Evolutionary conservation across 805 yeast species (phyloP).

Genomic region (Wickerhamiella sergipiensis): DNA sequence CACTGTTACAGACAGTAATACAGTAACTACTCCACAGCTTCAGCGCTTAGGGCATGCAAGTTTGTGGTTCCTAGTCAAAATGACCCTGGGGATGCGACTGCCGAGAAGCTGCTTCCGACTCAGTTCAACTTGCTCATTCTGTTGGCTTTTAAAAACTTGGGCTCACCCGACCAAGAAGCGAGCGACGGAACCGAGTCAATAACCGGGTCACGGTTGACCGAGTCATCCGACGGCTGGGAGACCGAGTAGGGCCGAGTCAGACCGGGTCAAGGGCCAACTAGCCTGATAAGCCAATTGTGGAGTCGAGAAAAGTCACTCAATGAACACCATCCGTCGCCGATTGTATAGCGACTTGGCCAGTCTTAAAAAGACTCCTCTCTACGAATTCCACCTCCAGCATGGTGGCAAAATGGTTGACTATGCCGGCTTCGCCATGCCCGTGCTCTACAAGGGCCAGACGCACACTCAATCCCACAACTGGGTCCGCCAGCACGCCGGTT

Average conservation of each 20-base stretch:
- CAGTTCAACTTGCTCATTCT: too few relatives aligned
- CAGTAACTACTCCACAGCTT: too few relatives aligned
- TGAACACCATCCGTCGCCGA: constrained; percentile 1
- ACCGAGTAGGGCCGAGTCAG: not conserved
- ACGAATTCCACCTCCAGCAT: constrained; percentile 59
- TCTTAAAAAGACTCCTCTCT: constrained; percentile 50
- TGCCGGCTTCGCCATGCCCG: constrained; percentile 96
- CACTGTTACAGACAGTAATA: too few relatives aligned
- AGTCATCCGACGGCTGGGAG: not conserved
- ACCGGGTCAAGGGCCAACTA: not conserved
- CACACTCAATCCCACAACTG: constrained; percentile 91
- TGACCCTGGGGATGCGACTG: too few relatives aligned
- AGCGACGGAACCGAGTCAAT: too few relatives aligned
- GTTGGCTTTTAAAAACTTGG: too few relatives aligned
- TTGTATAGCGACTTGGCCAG: not conserved
- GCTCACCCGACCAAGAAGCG: too few relatives aligned
- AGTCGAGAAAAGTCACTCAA: not conserved
- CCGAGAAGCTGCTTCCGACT: too few relatives aligned
- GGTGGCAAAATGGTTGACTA: constrained; percentile 91
- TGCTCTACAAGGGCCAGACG: constrained; percentile 66
- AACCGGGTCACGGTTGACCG: too few relatives aligned
- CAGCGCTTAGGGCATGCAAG: too few relatives aligned
- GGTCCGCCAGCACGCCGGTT: constrained; percentile 79
- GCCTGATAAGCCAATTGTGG: not conserved
- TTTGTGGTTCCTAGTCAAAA: too few relatives aligned